Evolutionary conservation across 345 rosid genomes (phyloP).

Genomic region (Raphanus sativus): DNA sequence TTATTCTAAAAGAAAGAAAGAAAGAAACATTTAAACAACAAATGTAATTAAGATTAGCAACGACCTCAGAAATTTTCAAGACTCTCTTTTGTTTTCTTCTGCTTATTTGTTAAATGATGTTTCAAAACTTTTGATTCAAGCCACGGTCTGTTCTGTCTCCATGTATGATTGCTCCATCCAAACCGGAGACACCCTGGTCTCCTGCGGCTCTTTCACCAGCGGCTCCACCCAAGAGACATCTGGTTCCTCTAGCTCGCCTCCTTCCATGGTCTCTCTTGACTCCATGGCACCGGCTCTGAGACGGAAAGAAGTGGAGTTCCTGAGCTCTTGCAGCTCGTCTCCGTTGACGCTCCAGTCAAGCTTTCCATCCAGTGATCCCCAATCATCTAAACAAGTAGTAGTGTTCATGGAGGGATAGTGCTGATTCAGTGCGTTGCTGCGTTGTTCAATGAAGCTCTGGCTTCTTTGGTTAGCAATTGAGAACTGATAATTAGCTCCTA

Average conservation of each 20-base stretch:
- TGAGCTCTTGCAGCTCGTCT: conserved; percentile 68
- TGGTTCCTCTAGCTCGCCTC: conserved; percentile 51
- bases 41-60: conserved; percentile 36
- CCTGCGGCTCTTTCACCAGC: conserved; percentile 56
- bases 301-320: conserved; percentile 71
- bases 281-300: conserved; percentile 44
- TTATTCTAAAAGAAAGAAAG: conserved; percentile 23
- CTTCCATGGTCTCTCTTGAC: conserved; percentile 13
- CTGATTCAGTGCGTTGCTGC: conserved; percentile 46
- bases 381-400: conserved; percentile 48
- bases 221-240: conserved; percentile 80
- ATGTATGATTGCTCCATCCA: conserved; percentile 79
- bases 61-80: conserved; percentile 11
- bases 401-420: conserved; percentile 44
- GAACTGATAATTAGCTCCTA: conserved; percentile 45
- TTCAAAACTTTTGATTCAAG: conserved; percentile 42
- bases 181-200: conserved; percentile 47
- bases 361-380: conserved; percentile 83
- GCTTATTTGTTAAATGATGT: conserved; percentile 25
- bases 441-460: conserved; percentile 69
- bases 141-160: conserved; percentile 84
- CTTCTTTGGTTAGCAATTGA: conserved; percentile 60
- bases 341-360: conserved; percentile 77
- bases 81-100: conserved; percentile 4
- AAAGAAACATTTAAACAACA: conserved; percentile 25